A percentile compares a stretch with the other conserved stretches of the same genome.
phyloP scores from a whole-genome alignment of 805 yeast genomes.

The Jamesozyma lodderae region DNA sequence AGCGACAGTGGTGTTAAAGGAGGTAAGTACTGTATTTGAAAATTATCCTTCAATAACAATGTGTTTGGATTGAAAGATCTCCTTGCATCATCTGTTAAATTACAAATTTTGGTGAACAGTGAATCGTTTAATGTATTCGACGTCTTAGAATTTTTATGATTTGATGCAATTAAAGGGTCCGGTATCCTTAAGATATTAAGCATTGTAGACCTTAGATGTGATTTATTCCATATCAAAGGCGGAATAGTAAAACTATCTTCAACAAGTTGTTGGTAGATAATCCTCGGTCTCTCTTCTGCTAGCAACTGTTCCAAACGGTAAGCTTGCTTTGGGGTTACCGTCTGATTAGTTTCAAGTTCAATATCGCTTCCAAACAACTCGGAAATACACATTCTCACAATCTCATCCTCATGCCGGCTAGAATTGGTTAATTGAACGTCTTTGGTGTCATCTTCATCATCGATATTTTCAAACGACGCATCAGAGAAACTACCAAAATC shows the following conservation, averaged over 20 bases:
- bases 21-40: slow-evolving; percentile 14
- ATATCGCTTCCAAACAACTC: slow-evolving; percentile 1
- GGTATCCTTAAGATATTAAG: slow-evolving; percentile 21
- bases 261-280: slow-evolving; percentile 27
- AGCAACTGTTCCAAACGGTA: slow-evolving; percentile 12
- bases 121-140: slow-evolving; percentile 12
- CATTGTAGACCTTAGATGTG: slow-evolving; percentile 18
- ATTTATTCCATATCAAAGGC: slow-evolving; percentile 25
- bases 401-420: too few relatives aligned
- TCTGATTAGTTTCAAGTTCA: background rate
- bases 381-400: background rate
- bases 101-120: slow-evolving; percentile 10
- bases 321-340: background rate
- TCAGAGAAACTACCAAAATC: slow-evolving; percentile 32
- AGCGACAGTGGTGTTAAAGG: slow-evolving; percentile 12
- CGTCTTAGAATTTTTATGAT: slow-evolving; percentile 2
- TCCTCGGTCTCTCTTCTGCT: slow-evolving; percentile 22
- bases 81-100: slow-evolving; percentile 2
- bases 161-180: background rate
- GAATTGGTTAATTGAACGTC: too few relatives aligned
- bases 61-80: background rate
- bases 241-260: slow-evolving; percentile 13
- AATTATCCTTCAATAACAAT: slow-evolving; percentile 14
- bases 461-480: slow-evolving; percentile 18
- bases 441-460: background rate